These are phyloP conservation scores for Ampelomyces quisqualis DNA, from an alignment of 2,329 filamentous ascomycete species.

Conservation along the genomic window DNA sequence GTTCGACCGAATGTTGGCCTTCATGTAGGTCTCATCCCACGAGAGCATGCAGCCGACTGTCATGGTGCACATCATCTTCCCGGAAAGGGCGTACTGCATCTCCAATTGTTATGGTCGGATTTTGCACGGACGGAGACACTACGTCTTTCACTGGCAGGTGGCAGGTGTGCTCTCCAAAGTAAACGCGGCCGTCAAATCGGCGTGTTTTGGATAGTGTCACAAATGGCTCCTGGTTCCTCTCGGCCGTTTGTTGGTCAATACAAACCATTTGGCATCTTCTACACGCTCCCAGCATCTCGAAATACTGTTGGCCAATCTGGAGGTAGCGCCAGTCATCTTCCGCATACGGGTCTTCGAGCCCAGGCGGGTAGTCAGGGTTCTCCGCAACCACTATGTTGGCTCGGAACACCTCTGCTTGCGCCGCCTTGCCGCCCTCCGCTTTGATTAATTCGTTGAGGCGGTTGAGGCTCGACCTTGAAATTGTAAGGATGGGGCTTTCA, in stretches of 20 bases:
- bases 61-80: constrained; percentile 31
- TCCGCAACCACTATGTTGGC: constrained; percentile 78
- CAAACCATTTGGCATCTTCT: constrained; percentile 95
- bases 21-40: constrained; percentile 24
- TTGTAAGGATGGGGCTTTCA: constrained; percentile 86
- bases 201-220: constrained; percentile 85
- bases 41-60: constrained; percentile 26
- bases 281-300: constrained; percentile 78
- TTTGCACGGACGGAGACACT: constrained; percentile 29
- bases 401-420: constrained; percentile 75
- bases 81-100: constrained; percentile 36
- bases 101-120: constrained; percentile 44
- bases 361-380: constrained; percentile 45
- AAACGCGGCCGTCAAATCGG: constrained; percentile 77
- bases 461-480: constrained; percentile 77
- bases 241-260: constrained; percentile 79
- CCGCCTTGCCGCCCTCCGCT: constrained; percentile 60
- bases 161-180: constrained; percentile 78
- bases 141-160: constrained; percentile 37
- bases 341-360: constrained; percentile 62
- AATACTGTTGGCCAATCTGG: constrained; percentile 63
- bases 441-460: constrained; percentile 73
- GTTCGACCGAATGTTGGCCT: constrained; percentile 1
- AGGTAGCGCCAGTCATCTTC: constrained; percentile 78
- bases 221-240: constrained; percentile 81